Base-by-base conservation (phyloP, 164 flowering plant genomes). In the Vitis cinerea region DNA sequence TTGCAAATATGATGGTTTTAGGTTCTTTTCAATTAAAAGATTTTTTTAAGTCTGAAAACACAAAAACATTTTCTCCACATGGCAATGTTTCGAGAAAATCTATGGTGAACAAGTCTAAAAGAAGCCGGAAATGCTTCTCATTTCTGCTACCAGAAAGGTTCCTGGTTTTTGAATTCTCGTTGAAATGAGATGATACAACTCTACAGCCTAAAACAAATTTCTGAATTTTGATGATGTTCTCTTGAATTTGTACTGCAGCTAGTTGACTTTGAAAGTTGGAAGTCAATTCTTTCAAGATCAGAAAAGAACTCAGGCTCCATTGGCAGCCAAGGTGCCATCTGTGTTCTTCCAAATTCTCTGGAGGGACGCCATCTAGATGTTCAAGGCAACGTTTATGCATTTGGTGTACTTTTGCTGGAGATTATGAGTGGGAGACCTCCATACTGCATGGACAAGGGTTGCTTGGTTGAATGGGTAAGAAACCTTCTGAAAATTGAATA, bases 191-290 rank as follows among this genome's bases (percentile, higher is more conserved):
- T 27, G 5, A 59, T 48, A 62, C 5, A 14, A 15, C 49, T 7
- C 37, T 12, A 65, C 1, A 1, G 15, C 13, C 50, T 15, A 14
- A 27, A 53, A 15, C 50, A 66, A 53, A 59, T 27, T 65, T 29
- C 19, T 62, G 68, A 11, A 52, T 15, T n/a, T 50, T 63, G 29
- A 19, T 27, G 30, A 52, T 19, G 31, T 9, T 50, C 23, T 54
- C 13, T 70, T 64, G 15, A 23, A 19, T 65, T 56, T n/a, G n/a
- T 64, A 63, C 64, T 75, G 75, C 88, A 94, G 98, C 84, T 94
- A 69, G 90, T 92, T 73, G 97, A 94, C 74, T 94, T 94, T 78
- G 95, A 92, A 74, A 80, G 93, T 68, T 94, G 97, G 99, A 94
- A 89, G 84, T 75, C 86, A 5, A 81, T 92, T 69, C 83, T 87